phyloP scores from a whole-genome alignment of 2,329 filamentous ascomycete species.

The Aphanoascus verrucosus region DNA sequence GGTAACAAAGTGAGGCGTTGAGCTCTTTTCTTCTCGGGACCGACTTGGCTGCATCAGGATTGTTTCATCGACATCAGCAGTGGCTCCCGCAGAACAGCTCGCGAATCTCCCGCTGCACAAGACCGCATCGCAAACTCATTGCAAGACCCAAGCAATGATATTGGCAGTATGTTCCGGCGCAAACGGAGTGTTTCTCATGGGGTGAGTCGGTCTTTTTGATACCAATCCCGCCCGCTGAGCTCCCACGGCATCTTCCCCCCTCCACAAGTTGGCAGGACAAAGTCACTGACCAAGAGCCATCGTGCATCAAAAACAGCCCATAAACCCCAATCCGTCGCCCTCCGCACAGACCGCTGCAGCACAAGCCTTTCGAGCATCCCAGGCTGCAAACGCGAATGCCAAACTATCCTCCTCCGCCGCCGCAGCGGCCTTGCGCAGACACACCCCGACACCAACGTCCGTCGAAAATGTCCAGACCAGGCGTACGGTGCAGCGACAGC shows the following conservation, averaged over 20 bases:
- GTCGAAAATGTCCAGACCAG: conserved; percentile 80
- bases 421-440: conserved; percentile 68
- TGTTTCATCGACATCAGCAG: conserved; percentile 1
- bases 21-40: neutral
- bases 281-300: neutral
- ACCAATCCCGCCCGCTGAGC: conserved; percentile 3
- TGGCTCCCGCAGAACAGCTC: neutral
- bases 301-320: conserved; percentile 40
- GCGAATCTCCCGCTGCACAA: neutral
- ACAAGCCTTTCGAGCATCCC: conserved; percentile 64
- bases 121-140: conserved; percentile 6
- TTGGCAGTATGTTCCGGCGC: conserved; percentile 31
- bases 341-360: conserved; percentile 70
- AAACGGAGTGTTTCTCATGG: conserved; percentile 36
- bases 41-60: conserved; percentile 7
- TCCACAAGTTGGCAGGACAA: neutral
- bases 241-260: neutral
- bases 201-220: conserved; percentile 22
- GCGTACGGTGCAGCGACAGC: conserved; percentile 62
- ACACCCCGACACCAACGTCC: conserved; percentile 65
- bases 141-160: conserved; percentile 13
- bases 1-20: neutral
- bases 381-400: conserved; percentile 51
- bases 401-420: conserved; percentile 76
- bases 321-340: conserved; percentile 54